Evolutionary conservation across 2,329 filamentous ascomycete species (phyloP), one percentile per base, ranked within the genome.

Genomic region (Fusarium begoniae): DNA sequence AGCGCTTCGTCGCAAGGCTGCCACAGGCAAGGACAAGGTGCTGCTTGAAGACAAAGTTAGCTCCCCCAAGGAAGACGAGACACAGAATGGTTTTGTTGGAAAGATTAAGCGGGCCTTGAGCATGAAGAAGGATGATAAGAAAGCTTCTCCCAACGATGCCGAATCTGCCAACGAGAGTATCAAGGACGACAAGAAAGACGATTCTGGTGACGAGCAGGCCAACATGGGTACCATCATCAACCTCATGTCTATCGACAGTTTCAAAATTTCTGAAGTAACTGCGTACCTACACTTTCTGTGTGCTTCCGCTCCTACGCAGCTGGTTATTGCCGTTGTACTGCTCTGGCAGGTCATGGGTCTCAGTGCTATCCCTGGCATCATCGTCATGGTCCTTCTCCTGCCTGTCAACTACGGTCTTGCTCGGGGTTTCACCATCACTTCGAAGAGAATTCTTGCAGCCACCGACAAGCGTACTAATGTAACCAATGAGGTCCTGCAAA

Each of bases 171-270:
- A 79, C 41, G 80, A 81, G 37, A 75, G 77, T n/a, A 59, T 78
- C 44, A 84, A 84, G 64, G 80, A 80, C 30, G 77, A 82, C 45
- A 81, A 82, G 61, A 81, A 85, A 59, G 77, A 77, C 5, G 79
- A 74, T 18, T 73, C 70, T 30, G 76, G 84, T 24, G 92, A 94
- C 70, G 89, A 92, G 66, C 94, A 97, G 84, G 96, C 95, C 44
- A 98, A 96, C 70, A 88, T 97, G 57, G 96, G 97, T 72, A 97
- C 96, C n/a, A 98, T 99, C 79, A 99, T 99, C 85, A 99, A 98
- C 82, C 87, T 99, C 75, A 99, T 99, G 96, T 97, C 96, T 17
- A 97, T 99, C 45, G 97, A 99, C 85, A 98, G 96, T 54, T 98
- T 98, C 90, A 99, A 99, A 84, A 94, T 99, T 63, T 93, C 94